A percentile compares a stretch with the other conserved stretches of the same genome.
Evolutionary conservation across 2,329 filamentous ascomycete genomes (phyloP).

Genomic region (Aspergillus ochraceus): DNA sequence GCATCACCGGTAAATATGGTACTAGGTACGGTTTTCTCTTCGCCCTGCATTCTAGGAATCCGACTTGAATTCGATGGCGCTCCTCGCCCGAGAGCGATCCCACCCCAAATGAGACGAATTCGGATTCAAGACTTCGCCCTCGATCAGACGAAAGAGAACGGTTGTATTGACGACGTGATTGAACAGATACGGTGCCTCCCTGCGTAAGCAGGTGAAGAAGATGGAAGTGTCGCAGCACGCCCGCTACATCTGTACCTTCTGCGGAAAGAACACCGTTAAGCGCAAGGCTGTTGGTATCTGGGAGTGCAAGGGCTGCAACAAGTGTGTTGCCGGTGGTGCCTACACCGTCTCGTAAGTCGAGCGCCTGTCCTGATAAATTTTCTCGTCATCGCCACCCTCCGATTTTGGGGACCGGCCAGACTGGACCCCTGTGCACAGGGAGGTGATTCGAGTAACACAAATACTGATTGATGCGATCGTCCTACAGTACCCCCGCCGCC

Average conservation of each 20-base stretch:
- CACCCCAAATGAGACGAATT: conserved; percentile 12
- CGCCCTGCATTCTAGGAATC: conserved; percentile 22
- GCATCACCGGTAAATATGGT: conserved; percentile 98
- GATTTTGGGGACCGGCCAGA: neutral
- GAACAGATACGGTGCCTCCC: conserved; percentile 91
- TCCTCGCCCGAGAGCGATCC: conserved; percentile 11
- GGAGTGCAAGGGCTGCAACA: conserved; percentile 94
- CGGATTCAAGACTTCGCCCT: conserved; percentile 17
- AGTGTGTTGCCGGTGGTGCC: conserved; percentile 89
- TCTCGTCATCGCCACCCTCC: neutral
- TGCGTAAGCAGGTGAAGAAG: conserved; percentile 99
- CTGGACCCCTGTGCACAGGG: neutral
- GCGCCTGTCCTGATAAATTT: conserved; percentile 3
- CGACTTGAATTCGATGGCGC: conserved; percentile 15
- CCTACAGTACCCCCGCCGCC: conserved; percentile 77
- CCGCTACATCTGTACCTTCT: conserved; percentile 97
- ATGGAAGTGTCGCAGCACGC: conserved; percentile 99
- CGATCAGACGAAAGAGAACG: neutral
- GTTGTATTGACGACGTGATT: conserved; percentile 23
- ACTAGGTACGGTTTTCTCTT: conserved; percentile 68
- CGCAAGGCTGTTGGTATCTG: conserved; percentile 91
- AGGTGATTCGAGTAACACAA: conserved; percentile 7
- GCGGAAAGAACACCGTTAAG: conserved; percentile 93
- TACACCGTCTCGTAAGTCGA: conserved; percentile 91
- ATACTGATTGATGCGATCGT: conserved; percentile 14